phyloP scores from a whole-genome alignment of 805 yeast genomes.

The Candida coquimbonensis region DNA sequence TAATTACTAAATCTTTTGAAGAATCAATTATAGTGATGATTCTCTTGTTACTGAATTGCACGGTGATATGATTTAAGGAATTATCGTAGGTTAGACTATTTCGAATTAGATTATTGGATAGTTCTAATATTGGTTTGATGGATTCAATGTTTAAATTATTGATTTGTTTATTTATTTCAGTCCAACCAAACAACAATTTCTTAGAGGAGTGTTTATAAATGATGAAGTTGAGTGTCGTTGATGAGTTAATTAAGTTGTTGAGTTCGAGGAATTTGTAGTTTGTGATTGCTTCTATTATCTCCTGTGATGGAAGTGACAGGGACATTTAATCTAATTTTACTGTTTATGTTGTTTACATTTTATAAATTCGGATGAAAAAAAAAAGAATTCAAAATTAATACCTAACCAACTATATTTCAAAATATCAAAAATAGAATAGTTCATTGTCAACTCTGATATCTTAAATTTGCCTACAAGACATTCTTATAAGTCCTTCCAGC shows the following conservation, averaged over 20 bases:
- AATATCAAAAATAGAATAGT: no score
- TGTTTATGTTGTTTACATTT: no score
- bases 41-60: conserved; percentile 1
- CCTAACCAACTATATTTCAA: no score
- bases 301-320: neutral
- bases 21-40: conserved; percentile 3
- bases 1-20: conserved; percentile 5
- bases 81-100: neutral
- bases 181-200: conserved; percentile 15
- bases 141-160: neutral
- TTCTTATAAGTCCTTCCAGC: no score
- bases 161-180: neutral
- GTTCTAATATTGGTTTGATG: neutral
- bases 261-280: conserved; percentile 1
- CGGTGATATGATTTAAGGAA: conserved; percentile 2
- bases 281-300: conserved; percentile 3
- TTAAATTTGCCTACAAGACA: no score
- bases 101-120: neutral
- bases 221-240: neutral
- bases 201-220: neutral
- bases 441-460: no score
- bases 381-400: no score
- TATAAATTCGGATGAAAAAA: no score
- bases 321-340: no score
- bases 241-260: neutral